Conservation (phyloP, 2,329 filamentous ascomycete species). For the Epichloe scottii region DNA sequence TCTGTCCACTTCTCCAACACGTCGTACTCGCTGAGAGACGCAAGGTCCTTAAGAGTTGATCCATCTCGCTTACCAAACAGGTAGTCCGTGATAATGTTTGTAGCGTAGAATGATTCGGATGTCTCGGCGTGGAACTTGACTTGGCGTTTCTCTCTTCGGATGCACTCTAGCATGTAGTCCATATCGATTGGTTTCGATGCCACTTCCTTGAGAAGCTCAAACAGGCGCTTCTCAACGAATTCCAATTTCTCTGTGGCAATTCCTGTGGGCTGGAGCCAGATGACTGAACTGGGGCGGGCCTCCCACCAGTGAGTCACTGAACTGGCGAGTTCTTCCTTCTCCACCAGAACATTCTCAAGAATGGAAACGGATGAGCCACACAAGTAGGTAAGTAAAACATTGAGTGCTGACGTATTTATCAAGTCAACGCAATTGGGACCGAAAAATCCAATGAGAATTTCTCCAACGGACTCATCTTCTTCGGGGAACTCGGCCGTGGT, state of each 20-base stretch:
- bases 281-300: conserved; percentile 65
- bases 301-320: conserved; percentile 72
- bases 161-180: conserved; percentile 78
- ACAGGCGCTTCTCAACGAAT: conserved; percentile 73
- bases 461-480: conserved; percentile 87
- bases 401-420: conserved; percentile 57
- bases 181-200: conserved; percentile 74
- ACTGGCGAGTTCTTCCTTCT: conserved; percentile 84
- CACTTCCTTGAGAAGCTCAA: conserved; percentile 71
- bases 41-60: conserved; percentile 53
- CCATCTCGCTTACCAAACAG: conserved; percentile 82
- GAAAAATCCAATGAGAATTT: conserved; percentile 75
- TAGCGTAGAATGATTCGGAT: conserved; percentile 68
- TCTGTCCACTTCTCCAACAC: conserved; percentile 69
- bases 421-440: conserved; percentile 70
- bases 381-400: conserved; percentile 72
- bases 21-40: conserved; percentile 48
- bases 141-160: conserved; percentile 68
- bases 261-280: conserved; percentile 75
- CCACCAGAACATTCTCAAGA: conserved; percentile 82
- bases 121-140: conserved; percentile 75
- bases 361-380: conserved; percentile 88
- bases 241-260: conserved; percentile 78
- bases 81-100: conserved; percentile 81
- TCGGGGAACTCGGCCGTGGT: conserved; percentile 86